Conservation (phyloP, 2,329 filamentous ascomycete species). For the Aspergillus glaucus region DNA sequence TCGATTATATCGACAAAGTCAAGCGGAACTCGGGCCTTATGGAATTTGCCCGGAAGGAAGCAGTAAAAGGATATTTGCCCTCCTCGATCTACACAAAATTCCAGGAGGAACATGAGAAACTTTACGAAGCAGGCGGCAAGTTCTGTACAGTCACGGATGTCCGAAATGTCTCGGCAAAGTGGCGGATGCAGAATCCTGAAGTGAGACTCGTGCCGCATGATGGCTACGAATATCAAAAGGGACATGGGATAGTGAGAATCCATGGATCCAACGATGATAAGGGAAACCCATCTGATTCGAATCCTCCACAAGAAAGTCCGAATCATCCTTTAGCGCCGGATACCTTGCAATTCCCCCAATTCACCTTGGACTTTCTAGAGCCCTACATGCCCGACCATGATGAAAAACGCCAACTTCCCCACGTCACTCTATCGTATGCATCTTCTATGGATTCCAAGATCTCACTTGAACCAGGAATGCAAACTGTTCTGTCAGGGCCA, state of each 20-base stretch:
- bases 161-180: slow-evolving; percentile 44
- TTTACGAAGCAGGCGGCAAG: slow-evolving; percentile 40
- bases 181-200: slow-evolving; percentile 41
- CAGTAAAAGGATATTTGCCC: slow-evolving; percentile 42
- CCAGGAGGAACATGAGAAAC: slow-evolving; percentile 39
- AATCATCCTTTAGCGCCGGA: slow-evolving; percentile 27
- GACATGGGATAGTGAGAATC: slow-evolving; percentile 36
- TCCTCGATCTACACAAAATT: slow-evolving; percentile 46
- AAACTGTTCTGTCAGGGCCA: slow-evolving; percentile 75
- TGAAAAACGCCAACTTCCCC: slow-evolving; percentile 37
- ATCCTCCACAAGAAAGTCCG: slow-evolving; percentile 7
- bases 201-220: slow-evolving; percentile 39
- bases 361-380: slow-evolving; percentile 42
- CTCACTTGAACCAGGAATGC: slow-evolving; percentile 68
- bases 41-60: slow-evolving; percentile 41
- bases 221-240: slow-evolving; percentile 40
- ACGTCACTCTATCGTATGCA: slow-evolving; percentile 81
- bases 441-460: slow-evolving; percentile 80
- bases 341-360: slow-evolving; percentile 40
- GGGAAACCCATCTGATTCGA: slow-evolving; percentile 5
- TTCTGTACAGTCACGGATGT: slow-evolving; percentile 44
- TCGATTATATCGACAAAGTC: slow-evolving; percentile 43
- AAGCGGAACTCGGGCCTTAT: slow-evolving; percentile 45
- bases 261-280: slow-evolving; percentile 11
- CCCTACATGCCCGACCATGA: slow-evolving; percentile 45